Percentiles rank a stretch among this genome's conserved stretches.
Conservation (phyloP, 2,329 filamentous ascomycete genomes). For the Capronia coronata region DNA sequence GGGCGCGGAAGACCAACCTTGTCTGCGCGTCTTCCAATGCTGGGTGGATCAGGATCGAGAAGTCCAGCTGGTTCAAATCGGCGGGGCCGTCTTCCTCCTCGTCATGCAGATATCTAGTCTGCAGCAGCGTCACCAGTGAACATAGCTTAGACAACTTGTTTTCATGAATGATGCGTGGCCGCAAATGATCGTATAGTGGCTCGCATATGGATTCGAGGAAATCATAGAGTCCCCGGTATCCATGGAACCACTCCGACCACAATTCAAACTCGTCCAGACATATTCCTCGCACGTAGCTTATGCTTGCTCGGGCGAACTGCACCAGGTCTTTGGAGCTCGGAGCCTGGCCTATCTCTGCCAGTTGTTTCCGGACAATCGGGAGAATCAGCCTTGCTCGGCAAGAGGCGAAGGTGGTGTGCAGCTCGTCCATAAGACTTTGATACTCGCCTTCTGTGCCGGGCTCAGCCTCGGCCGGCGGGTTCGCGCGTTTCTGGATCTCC, state of each 20-base stretch:
- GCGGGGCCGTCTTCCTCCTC: slow-evolving; percentile 48
- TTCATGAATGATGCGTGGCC: slow-evolving; percentile 60
- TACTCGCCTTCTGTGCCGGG: slow-evolving; percentile 57
- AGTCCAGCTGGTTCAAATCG: slow-evolving; percentile 54
- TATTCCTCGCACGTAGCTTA: slow-evolving; percentile 59
- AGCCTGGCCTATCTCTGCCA: slow-evolving; percentile 49
- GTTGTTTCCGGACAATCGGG: slow-evolving; percentile 57
- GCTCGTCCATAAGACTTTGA: slow-evolving; percentile 58
- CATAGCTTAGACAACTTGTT: slow-evolving; percentile 60
- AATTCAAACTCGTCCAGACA: slow-evolving; percentile 62
- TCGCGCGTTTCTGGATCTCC: slow-evolving; percentile 61
- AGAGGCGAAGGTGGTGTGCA: slow-evolving; percentile 58
- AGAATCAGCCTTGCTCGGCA: slow-evolving; percentile 54
- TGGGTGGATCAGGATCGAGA: slow-evolving; percentile 55
- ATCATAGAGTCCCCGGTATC: slow-evolving; percentile 56
- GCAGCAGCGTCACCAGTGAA: slow-evolving; percentile 59
- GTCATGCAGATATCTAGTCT: slow-evolving; percentile 59
- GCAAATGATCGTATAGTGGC: slow-evolving; percentile 59
- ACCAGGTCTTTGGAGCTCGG: slow-evolving; percentile 59
- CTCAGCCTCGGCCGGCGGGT: slow-evolving; percentile 54
- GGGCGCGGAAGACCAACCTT: slow-evolving; percentile 58
- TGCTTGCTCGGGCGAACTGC: slow-evolving; percentile 57
- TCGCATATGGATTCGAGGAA: slow-evolving; percentile 63
- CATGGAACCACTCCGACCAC: slow-evolving; percentile 62
- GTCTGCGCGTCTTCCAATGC: slow-evolving; percentile 63